Conservation (phyloP, 768 basidiomycete genomes). For the Trametes gibbosa region DNA sequence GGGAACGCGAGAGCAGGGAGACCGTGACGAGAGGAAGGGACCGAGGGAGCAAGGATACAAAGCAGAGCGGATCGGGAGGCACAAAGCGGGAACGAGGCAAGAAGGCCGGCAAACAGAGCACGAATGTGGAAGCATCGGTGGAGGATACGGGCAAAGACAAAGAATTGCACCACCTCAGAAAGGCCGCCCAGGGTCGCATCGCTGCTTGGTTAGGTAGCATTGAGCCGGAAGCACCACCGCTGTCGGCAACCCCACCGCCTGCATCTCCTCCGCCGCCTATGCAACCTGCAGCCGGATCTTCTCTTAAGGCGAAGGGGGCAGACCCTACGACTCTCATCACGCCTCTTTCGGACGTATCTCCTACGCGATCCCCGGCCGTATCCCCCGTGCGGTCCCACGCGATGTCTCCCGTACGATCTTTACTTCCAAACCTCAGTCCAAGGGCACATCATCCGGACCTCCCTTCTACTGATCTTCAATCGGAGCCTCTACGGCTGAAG, state of each 20-base stretch:
- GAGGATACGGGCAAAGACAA: conserved; percentile 29
- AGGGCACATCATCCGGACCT: not conserved
- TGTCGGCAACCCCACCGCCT: conserved; percentile 29
- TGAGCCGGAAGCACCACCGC: conserved; percentile 54
- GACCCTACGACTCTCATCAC: not conserved
- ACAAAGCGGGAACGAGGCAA: conserved; percentile 21
- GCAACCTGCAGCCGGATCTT: not conserved
- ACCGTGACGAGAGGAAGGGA: not conserved
- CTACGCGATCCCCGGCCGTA: not conserved
- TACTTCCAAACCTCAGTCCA: not conserved
- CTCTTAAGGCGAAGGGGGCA: not conserved
- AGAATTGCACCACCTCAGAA: conserved; percentile 38
- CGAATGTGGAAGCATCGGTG: conserved; percentile 7
- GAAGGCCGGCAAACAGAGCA: conserved; percentile 26
- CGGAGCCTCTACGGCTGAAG: not conserved
- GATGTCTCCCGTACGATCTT: not conserved
- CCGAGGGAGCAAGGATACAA: conserved; percentile 15
- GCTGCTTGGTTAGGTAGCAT: conserved; percentile 75
- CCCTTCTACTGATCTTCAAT: not conserved
- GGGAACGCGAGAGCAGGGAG: conserved; percentile 5
- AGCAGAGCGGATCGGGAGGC: not conserved
- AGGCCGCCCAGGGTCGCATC: conserved; percentile 66
- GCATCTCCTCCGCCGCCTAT: conserved; percentile 9
- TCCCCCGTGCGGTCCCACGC: not conserved
- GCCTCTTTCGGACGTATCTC: not conserved